Conservation (phyloP, 1,284 basidiomycete species). For the Rhodotorula sp. region DNA sequence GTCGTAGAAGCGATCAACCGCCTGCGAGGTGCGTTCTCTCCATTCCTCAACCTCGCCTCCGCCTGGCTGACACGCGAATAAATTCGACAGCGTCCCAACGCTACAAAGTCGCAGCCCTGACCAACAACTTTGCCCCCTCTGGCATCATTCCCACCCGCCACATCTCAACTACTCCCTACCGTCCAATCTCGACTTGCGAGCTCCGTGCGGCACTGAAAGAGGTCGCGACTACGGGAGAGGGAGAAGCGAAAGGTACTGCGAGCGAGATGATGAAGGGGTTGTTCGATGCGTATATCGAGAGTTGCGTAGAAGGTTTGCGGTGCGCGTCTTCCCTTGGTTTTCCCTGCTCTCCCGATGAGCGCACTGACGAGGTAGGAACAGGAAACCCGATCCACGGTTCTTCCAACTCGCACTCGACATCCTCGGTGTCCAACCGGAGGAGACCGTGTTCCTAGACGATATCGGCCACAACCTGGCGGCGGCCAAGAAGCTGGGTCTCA, state of each 20-base stretch:
- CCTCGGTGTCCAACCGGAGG: conserved; percentile 44
- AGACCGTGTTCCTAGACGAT: conserved; percentile 50
- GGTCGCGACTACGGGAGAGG: not conserved
- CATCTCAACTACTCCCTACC: conserved; percentile 1
- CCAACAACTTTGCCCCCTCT: conserved; percentile 47
- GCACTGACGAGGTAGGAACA: conserved; percentile 1
- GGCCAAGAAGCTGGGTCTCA: conserved; percentile 48
- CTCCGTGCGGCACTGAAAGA: not conserved
- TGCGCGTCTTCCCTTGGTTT: conserved; percentile 19
- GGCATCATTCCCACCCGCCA: conserved; percentile 13
- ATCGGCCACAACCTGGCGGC: conserved; percentile 50
- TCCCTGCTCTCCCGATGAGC: not conserved
- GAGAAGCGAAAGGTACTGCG: conserved; percentile 15
- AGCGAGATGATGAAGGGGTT: conserved; percentile 39
- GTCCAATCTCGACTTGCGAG: not conserved
- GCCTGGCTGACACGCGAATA: not conserved
- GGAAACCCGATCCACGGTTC: conserved; percentile 50
- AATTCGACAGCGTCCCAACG: conserved; percentile 42
- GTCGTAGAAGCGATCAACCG: conserved; percentile 45
- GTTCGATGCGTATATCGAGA: conserved; percentile 50
- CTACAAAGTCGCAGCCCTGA: conserved; percentile 49
- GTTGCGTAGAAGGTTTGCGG: conserved; percentile 48
- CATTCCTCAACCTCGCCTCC: not conserved
- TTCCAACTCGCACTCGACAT: conserved; percentile 47
- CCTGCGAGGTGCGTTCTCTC: conserved; percentile 25